phyloP scores from a whole-genome alignment of 306 rosid genomes.

The Cicer bijugum region DNA sequence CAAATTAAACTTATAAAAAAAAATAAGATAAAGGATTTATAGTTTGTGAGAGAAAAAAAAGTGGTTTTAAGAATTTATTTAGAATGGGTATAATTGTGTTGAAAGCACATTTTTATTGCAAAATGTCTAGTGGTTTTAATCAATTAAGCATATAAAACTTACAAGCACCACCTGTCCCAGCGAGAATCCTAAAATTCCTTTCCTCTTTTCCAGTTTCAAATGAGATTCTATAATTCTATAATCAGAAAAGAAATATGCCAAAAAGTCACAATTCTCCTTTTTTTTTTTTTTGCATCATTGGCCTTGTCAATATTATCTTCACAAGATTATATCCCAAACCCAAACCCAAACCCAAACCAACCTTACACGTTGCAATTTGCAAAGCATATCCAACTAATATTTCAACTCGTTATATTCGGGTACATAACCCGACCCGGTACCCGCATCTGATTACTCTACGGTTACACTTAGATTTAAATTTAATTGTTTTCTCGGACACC shows the following conservation, averaged over 20 bases:
- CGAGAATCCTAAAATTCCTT: background rate
- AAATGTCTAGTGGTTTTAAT: background rate
- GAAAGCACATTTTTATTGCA: background rate
- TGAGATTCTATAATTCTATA: background rate
- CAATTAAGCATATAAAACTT: background rate
- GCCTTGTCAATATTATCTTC: background rate
- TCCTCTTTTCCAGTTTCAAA: background rate
- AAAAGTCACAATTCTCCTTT: background rate
- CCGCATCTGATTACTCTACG: conserved; percentile 10
- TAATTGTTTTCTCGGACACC: conserved; percentile 45
- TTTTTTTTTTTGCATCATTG: background rate
- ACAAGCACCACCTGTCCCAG: background rate
- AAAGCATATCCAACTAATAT: conserved; percentile 42
- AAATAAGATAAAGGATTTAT: background rate
- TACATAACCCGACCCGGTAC: conserved; percentile 7
- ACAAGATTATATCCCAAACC: background rate
- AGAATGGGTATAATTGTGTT: background rate
- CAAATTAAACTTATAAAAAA: background rate
- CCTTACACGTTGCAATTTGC: conserved; percentile 47
- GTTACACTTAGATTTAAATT: background rate
- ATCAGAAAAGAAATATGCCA: background rate
- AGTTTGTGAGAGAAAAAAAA: background rate
- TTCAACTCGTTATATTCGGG: conserved; percentile 11
- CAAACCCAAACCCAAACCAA: background rate
- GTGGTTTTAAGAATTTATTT: background rate